Conservation (phyloP, 2,329 filamentous ascomycete genomes). For the Teratosphaeria viscida region DNA sequence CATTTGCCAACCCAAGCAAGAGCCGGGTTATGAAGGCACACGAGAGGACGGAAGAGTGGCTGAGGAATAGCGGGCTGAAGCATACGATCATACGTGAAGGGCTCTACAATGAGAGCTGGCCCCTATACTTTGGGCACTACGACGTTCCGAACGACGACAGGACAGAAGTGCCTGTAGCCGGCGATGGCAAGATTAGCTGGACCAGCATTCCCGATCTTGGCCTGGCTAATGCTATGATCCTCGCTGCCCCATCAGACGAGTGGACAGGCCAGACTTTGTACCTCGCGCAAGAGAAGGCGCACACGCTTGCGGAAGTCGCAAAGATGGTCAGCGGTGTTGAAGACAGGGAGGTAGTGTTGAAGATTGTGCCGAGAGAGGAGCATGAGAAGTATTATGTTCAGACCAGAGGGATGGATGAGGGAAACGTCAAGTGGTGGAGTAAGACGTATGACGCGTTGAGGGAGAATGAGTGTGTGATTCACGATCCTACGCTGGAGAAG, state of each 20-base stretch:
- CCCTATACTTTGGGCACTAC: slow-evolving; percentile 38
- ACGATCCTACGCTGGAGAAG: slow-evolving; percentile 31
- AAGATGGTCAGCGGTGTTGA: slow-evolving; percentile 17
- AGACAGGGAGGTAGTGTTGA: slow-evolving; percentile 23
- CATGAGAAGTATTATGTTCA: slow-evolving; percentile 32
- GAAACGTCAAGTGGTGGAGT: slow-evolving; percentile 37
- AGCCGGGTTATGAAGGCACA: slow-evolving; percentile 38
- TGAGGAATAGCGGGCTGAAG: slow-evolving; percentile 20
- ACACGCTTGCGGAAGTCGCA: slow-evolving; percentile 20
- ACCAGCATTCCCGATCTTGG: slow-evolving; percentile 35
- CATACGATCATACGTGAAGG: slow-evolving; percentile 35
- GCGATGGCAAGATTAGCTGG: slow-evolving; percentile 35
- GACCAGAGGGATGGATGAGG: slow-evolving; percentile 26
- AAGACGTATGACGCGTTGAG: slow-evolving; percentile 35
- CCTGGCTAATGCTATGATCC: slow-evolving; percentile 31
- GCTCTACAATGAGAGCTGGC: slow-evolving; percentile 39
- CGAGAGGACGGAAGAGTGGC: slow-evolving; percentile 33
- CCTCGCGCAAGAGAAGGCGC: slow-evolving; percentile 21
- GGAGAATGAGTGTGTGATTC: slow-evolving; percentile 33
- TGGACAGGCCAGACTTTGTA: slow-evolving; percentile 30
- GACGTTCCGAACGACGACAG: slow-evolving; percentile 26
- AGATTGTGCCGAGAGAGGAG: slow-evolving; percentile 28
- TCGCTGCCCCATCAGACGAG: slow-evolving; percentile 23
- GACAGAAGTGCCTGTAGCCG: slow-evolving; percentile 28
- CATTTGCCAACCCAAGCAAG: slow-evolving; percentile 31